Evolutionary conservation across 768 basidiomycete genomes (phyloP).

Genomic region (Mycena capillaripes): DNA sequence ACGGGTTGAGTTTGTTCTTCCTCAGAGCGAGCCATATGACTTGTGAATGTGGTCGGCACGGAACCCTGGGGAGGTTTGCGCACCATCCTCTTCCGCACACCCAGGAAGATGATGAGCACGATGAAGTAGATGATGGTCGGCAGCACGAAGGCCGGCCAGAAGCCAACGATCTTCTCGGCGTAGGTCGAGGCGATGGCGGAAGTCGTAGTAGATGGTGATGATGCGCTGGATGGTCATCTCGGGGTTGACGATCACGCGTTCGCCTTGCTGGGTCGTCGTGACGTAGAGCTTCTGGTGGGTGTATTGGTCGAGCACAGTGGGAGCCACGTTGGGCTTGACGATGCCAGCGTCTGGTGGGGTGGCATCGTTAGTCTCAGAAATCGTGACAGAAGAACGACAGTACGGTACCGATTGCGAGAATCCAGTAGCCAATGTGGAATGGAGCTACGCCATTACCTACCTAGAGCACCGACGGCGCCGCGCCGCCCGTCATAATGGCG

Average conservation of each 20-base stretch:
- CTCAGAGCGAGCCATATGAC: background rate
- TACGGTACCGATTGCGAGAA: no score
- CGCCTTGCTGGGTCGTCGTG: constrained; percentile 1
- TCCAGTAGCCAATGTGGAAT: background rate
- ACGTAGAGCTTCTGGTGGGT: background rate
- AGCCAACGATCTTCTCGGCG: constrained; percentile 1
- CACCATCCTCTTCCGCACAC: background rate
- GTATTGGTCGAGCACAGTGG: background rate
- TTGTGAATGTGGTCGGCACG: background rate
- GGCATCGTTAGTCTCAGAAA: background rate
- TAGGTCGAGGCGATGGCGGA: no score
- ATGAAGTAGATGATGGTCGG: background rate
- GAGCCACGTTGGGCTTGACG: background rate
- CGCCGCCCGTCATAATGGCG: background rate
- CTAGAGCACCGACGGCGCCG: background rate
- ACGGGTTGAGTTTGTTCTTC: constrained; percentile 10
- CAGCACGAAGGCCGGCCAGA: constrained; percentile 2
- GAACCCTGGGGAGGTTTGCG: constrained; percentile 2
- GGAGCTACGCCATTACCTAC: constrained; percentile 6
- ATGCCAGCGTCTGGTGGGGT: background rate
- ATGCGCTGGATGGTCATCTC: no score
- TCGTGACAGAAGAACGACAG: background rate
- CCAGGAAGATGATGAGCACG: background rate
- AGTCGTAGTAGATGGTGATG: no score
- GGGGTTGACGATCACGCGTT: constrained; percentile 14